phyloP scores from a whole-genome alignment of 306 rosid species.

The Vigna trinervia region DNA sequence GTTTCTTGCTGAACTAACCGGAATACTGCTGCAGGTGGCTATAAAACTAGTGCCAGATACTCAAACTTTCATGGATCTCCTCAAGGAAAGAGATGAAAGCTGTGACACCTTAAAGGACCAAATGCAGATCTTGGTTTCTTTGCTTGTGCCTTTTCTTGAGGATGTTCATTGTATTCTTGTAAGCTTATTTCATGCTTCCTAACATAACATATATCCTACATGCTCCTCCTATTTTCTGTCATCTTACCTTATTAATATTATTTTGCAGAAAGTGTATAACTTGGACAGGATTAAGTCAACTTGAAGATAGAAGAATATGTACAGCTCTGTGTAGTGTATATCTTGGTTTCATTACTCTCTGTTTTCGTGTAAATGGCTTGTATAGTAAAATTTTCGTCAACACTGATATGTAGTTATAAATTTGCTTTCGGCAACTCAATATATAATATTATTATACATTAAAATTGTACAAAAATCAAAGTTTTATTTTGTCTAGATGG shows the following conservation, averaged over 20 bases:
- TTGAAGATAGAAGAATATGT: slow-evolving; percentile 49
- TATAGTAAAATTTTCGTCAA: slow-evolving; percentile 36
- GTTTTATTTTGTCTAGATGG: background rate
- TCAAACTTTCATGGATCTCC: slow-evolving; percentile 62
- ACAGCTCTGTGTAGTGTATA: slow-evolving; percentile 31
- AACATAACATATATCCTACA: slow-evolving; percentile 11
- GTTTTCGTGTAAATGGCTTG: slow-evolving; percentile 41
- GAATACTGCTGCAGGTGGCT: slow-evolving; percentile 67
- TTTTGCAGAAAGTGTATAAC: slow-evolving; percentile 63
- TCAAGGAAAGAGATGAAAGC: slow-evolving; percentile 66
- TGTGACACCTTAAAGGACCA: slow-evolving; percentile 64
- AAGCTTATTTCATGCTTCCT: slow-evolving; percentile 38
- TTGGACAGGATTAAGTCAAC: slow-evolving; percentile 72
- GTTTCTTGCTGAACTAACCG: slow-evolving; percentile 36
- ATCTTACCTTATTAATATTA: background rate
- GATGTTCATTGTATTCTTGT: slow-evolving; percentile 75
- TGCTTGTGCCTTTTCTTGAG: slow-evolving; percentile 74
- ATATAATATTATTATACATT: slow-evolving; percentile 30
- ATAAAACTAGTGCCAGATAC: slow-evolving; percentile 77
- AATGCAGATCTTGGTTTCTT: slow-evolving; percentile 62
- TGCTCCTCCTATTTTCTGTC: slow-evolving; percentile 14
- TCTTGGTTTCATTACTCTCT: background rate
- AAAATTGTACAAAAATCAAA: slow-evolving; percentile 6
- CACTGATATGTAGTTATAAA: slow-evolving; percentile 30
- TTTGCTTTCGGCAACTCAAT: slow-evolving; percentile 22